Percentiles rank a stretch among this genome's conserved stretches.
Conservation (phyloP, 352 stramenopile genomes). For the Phytophthora syringae region DNA sequence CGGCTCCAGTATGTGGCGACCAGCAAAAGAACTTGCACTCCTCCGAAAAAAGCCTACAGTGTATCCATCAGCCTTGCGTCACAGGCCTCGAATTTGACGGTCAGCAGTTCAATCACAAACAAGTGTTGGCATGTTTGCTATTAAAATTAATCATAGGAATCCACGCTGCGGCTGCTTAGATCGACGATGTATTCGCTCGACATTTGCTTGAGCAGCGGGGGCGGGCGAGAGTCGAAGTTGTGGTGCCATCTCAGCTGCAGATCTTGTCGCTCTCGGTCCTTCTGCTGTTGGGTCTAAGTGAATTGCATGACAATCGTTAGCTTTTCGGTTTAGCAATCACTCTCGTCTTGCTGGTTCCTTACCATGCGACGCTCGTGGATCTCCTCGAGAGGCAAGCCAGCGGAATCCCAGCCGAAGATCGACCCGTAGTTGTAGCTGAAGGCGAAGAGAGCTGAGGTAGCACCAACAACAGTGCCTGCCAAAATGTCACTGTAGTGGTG, state of each 20-base stretch:
- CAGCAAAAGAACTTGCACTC: neutral
- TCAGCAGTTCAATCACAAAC: no score
- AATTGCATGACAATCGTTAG: conserved; percentile 4
- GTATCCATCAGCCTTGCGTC: no score
- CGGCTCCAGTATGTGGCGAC: neutral
- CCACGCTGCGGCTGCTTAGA: conserved; percentile 22
- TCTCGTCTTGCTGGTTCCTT: conserved; percentile 15
- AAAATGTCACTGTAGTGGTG: conserved; percentile 85
- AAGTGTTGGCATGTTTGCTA: no score
- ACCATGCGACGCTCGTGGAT: conserved; percentile 56
- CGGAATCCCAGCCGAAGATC: conserved; percentile 64
- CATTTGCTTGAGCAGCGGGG: conserved; percentile 37
- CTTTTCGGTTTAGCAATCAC: neutral
- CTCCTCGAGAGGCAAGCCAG: conserved; percentile 64
- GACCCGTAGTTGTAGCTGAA: conserved; percentile 81
- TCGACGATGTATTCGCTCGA: conserved; percentile 42
- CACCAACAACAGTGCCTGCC: conserved; percentile 67
- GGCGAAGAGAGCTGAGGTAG: conserved; percentile 45
- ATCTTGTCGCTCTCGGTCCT: conserved; percentile 16
- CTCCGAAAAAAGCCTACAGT: neutral
- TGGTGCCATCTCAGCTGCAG: conserved; percentile 49
- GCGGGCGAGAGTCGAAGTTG: conserved; percentile 46
- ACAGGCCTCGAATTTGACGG: no score
- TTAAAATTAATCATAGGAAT: conserved; percentile 7
- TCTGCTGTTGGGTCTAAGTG: conserved; percentile 20